phyloP scores from a whole-genome alignment of 768 basidiomycete genomes.

The Russula sp. region DNA sequence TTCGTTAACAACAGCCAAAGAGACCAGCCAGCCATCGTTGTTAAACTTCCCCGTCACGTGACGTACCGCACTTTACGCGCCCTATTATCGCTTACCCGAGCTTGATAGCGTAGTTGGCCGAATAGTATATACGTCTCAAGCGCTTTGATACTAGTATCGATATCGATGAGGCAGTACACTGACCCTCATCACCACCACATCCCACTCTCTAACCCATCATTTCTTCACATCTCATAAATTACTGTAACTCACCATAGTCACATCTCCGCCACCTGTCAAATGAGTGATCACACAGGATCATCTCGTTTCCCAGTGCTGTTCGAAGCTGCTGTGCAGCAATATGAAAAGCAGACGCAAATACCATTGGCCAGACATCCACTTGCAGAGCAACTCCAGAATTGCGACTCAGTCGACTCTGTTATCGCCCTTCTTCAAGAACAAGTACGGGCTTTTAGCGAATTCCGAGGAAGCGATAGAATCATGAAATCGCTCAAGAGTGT shows the following conservation, averaged over 20 bases:
- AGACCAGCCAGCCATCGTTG: neutral
- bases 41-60: conserved; percentile 10
- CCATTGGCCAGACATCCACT: neutral
- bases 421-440: neutral
- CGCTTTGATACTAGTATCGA: too few species aligned
- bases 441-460: neutral
- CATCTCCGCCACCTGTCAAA: neutral
- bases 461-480: neutral
- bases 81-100: too few species aligned
- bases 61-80: neutral
- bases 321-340: neutral
- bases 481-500: neutral
- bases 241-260: too few species aligned
- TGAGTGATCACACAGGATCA: neutral
- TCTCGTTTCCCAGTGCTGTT: neutral
- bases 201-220: too few species aligned
- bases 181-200: too few species aligned
- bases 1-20: neutral
- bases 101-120: too few species aligned
- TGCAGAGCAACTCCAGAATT: neutral
- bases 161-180: too few species aligned
- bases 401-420: neutral
- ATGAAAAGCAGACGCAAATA: neutral
- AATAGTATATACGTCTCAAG: too few species aligned
- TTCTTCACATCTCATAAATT: too few species aligned